Conservation (phyloP, 441 rosid species). For the Breynia disticha region DNA sequence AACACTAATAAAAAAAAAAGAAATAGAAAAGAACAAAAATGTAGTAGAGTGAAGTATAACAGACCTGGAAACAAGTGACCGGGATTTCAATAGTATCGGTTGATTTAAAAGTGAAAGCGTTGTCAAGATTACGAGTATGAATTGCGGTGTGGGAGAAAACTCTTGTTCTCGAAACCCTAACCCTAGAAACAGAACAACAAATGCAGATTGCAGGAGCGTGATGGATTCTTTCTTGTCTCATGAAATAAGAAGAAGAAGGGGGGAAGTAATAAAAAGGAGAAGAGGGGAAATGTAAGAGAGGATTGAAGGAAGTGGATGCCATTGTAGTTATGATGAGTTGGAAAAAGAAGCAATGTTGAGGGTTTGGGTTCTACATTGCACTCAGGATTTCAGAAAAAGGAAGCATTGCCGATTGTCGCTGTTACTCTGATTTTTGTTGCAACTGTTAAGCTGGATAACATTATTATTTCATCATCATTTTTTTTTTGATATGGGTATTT, state of each 20-base stretch:
- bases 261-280: neutral
- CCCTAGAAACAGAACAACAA: neutral
- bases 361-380: no score
- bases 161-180: neutral
- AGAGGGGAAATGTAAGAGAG: neutral
- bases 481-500: no score
- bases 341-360: no score
- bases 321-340: no score
- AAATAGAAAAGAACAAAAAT: no score
- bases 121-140: slow-evolving; percentile 41
- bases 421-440: no score
- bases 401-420: no score
- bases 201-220: neutral
- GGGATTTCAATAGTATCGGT: slow-evolving; percentile 50
- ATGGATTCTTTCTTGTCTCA: neutral
- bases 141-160: slow-evolving; percentile 16
- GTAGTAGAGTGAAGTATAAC: neutral
- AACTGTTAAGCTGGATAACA: no score
- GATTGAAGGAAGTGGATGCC: no score
- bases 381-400: no score
- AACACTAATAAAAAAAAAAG: no score
- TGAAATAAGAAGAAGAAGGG: neutral
- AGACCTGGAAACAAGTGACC: slow-evolving; percentile 84
- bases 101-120: slow-evolving; percentile 25
- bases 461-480: no score